These are phyloP conservation scores for Mycena floridula DNA, from an alignment of 768 basidiomycete species.

Conservation along the genomic window DNA sequence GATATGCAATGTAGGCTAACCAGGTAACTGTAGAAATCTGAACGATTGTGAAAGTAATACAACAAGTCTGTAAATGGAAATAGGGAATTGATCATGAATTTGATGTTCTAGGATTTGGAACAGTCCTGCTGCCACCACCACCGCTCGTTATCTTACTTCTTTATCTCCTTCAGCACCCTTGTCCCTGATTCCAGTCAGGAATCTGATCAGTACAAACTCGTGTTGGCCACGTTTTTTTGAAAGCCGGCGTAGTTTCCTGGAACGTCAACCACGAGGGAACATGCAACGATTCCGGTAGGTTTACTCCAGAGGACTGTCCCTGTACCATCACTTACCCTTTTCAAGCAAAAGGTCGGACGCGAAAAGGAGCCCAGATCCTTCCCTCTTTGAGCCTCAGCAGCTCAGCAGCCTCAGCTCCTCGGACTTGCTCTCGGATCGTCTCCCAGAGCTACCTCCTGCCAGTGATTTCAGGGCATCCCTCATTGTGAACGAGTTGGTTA, in stretches of 20 bases:
- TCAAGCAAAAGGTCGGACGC: conserved; percentile 64
- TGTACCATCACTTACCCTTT: conserved; percentile 10
- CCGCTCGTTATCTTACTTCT: too few relatives aligned
- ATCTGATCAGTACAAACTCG: too few relatives aligned
- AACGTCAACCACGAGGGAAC: conserved; percentile 59
- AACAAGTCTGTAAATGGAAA: too few relatives aligned
- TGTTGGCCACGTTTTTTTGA: conserved; percentile 72
- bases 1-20: too few relatives aligned
- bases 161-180: too few relatives aligned
- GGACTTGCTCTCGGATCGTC: conserved; percentile 28
- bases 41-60: too few relatives aligned
- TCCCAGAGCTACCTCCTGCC: conserved; percentile 57
- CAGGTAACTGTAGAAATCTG: too few relatives aligned
- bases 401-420: conserved; percentile 22
- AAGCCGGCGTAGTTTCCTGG: too few relatives aligned
- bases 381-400: conserved; percentile 35
- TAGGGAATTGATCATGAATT: too few relatives aligned
- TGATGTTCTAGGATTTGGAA: too few relatives aligned
- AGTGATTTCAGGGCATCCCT: conserved; percentile 83
- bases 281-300: conserved; percentile 86
- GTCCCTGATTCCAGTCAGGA: too few relatives aligned
- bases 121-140: too few relatives aligned
- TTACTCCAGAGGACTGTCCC: conserved; percentile 17
- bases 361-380: conserved; percentile 21
- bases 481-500: conserved; percentile 66